phyloP scores from a whole-genome alignment of 345 rosid species.

The Rhodamnia argentea region DNA sequence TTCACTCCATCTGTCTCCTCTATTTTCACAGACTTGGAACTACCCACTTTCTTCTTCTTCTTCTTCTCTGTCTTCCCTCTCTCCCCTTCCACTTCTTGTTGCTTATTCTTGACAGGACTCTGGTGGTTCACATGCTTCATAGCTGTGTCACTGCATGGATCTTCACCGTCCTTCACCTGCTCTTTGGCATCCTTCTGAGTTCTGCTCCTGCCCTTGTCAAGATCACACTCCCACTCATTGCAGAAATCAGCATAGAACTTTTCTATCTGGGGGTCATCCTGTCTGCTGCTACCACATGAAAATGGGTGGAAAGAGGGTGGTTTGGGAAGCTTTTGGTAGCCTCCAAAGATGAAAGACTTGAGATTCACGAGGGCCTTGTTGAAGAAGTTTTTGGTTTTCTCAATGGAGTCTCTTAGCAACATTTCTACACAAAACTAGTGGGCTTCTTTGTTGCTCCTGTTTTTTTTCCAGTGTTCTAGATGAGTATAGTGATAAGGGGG shows the following conservation, averaged over 20 bases:
- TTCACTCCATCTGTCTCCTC: constrained; percentile 7
- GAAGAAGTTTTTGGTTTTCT: constrained; percentile 43
- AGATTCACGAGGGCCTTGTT: constrained; percentile 38
- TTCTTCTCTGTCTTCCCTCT: constrained; percentile 16
- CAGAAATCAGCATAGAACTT: background rate
- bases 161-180: background rate
- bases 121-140: background rate
- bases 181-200: background rate
- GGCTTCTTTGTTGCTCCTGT: background rate
- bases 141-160: background rate
- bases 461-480: background rate
- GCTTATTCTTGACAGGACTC: background rate
- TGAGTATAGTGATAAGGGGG: constrained; percentile 1
- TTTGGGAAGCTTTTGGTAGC: constrained; percentile 32
- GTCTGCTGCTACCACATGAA: constrained; percentile 7
- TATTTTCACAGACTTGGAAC: background rate
- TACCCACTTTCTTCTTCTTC: constrained; percentile 9
- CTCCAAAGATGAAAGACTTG: constrained; percentile 36
- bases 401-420: constrained; percentile 44
- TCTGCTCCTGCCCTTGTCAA: background rate
- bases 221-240: background rate
- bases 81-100: background rate
- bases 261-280: background rate
- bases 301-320: constrained; percentile 10
- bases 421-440: background rate